Percentiles rank a stretch among this genome's conserved stretches.
phyloP scores from a whole-genome alignment of 2,329 filamentous ascomycete genomes.

The Didymosphaeria variabile region DNA sequence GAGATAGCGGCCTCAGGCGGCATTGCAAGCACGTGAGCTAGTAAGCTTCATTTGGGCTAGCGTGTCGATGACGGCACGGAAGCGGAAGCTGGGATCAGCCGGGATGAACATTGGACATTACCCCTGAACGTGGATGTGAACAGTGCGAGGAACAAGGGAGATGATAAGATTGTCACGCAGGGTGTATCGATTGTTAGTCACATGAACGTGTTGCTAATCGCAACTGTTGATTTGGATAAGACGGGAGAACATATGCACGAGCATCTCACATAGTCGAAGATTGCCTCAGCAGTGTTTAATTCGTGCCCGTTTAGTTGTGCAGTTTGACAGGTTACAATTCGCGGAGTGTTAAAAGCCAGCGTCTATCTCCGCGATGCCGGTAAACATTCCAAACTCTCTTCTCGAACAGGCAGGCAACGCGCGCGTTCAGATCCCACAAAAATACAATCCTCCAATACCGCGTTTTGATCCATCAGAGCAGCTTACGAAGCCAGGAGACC shows the following conservation, averaged over 20 bases:
- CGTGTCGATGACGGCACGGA: background rate
- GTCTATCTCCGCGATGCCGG: slow-evolving; percentile 11
- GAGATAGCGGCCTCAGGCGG: slow-evolving; percentile 1
- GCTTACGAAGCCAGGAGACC: background rate
- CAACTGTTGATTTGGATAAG: background rate
- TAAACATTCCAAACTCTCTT: background rate
- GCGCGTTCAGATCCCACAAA: background rate
- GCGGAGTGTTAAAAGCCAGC: slow-evolving; percentile 3
- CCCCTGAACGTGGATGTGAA: background rate
- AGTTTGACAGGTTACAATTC: background rate
- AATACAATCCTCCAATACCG: background rate
- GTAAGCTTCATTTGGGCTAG: background rate
- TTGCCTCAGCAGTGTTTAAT: background rate
- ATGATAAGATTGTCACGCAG: background rate
- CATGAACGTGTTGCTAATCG: background rate
- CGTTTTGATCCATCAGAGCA: background rate
- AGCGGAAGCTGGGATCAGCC: slow-evolving; percentile 10
- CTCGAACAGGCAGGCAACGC: background rate
- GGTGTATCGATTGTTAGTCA: background rate
- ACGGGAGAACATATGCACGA: no score
- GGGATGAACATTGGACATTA: slow-evolving; percentile 1
- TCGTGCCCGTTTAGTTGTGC: background rate
- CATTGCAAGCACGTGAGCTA: slow-evolving; percentile 3
- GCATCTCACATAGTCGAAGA: background rate
- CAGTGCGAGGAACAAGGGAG: background rate